Base-by-base conservation (phyloP, 495 filamentous ascomycete genomes). In the Barbatosphaeria neglecta region DNA sequence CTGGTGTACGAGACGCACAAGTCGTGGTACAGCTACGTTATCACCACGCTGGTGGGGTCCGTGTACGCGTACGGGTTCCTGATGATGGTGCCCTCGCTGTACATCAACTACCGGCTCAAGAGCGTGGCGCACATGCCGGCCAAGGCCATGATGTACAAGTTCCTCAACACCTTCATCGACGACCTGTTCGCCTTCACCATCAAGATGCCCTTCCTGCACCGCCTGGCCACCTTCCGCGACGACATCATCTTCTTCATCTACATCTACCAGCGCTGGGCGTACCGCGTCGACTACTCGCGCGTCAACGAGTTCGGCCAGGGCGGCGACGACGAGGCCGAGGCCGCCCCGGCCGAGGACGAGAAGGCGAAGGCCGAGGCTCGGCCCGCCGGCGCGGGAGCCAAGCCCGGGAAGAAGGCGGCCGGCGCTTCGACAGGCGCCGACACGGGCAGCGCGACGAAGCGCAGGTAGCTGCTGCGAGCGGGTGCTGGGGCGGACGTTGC, bases 251-350 rank as follows among this genome's bases (percentile, higher is more conserved):
- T 97, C 75, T 98, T 98, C 62, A 75, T 98, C 44, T 97, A 95
- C 63, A 53, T 98, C n/a, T 98, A 98, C 66, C 92, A 98, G 64
- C 76, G 82, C 48, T 98, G 78, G 73, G 82, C 82, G 51, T 98
- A 98, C 69, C 90, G 84, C 68, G 75, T 94, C 48, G 92, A 98
- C 63, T 90, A 86, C 61, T 86, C 80, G 15, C 75, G 92, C 37
- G 84, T 98, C 62, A 98, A 98, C 63, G 92, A 98, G 63, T 98
- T 97, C 55, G 92, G 92, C 11, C 92, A 98, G 67, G 93, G 92
- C 33, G 92, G 93, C 13, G 90, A 87, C 16, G 85, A 81, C 37
- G 71, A 77, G 22, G 74, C 77, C 41, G 80, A 77, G 49, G 28
- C 11, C 24, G 24, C 24, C 24, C n/a, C n/a, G n/a, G n/a, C n/a